Conservation (phyloP, 2,329 filamentous ascomycete species). For the Colletotrichum sp. region DNA sequence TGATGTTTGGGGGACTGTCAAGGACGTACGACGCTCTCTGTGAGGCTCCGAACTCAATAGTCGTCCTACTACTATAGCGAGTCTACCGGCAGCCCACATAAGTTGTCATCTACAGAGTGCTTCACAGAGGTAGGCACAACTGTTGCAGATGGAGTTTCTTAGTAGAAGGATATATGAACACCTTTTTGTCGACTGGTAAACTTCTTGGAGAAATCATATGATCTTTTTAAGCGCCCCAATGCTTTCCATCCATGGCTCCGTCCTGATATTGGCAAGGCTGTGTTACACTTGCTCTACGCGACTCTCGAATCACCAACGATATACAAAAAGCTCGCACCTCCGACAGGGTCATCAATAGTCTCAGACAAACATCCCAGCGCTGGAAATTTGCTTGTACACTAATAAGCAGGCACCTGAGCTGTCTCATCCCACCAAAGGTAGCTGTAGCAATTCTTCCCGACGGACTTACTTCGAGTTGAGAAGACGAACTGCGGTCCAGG, state of each 20-base stretch:
- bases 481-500: background rate
- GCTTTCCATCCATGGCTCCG: fast-evolving
- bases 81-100: too few relatives aligned
- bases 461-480: background rate
- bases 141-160: too few relatives aligned
- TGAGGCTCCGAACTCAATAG: too few relatives aligned
- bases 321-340: too few relatives aligned
- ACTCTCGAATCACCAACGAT: too few relatives aligned
- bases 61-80: too few relatives aligned
- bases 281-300: fast-evolving
- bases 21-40: too few relatives aligned
- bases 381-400: background rate
- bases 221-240: background rate
- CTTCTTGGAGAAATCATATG: background rate
- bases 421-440: background rate
- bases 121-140: too few relatives aligned
- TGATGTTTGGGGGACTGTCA: background rate
- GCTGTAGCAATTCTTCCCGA: background rate
- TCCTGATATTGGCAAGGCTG: fast-evolving
- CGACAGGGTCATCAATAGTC: background rate
- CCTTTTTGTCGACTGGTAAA: too few relatives aligned
- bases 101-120: too few relatives aligned
- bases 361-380: background rate
- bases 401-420: too few relatives aligned
- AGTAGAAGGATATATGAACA: fast-evolving